Conservation (phyloP, 2,329 filamentous ascomycete species). For the Chaetomiaceae sp. region DNA sequence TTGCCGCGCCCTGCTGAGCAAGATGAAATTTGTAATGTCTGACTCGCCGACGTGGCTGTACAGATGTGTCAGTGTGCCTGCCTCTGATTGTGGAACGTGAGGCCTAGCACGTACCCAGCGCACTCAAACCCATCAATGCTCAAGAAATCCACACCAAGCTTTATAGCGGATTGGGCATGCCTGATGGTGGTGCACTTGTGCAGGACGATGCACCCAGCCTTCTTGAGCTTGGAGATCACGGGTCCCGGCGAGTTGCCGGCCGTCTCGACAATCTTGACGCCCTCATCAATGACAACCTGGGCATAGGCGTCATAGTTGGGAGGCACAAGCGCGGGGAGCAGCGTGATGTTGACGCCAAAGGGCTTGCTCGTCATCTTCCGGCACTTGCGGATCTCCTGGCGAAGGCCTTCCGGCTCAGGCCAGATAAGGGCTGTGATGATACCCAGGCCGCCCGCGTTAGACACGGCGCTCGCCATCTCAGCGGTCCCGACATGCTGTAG, state of each 20-base stretch:
- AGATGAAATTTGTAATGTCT: constrained; percentile 85
- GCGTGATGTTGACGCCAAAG: constrained; percentile 93
- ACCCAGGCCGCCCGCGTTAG: constrained; percentile 77
- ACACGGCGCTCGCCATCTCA: constrained; percentile 70
- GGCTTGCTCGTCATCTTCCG: constrained; percentile 71
- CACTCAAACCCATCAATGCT: constrained; percentile 98
- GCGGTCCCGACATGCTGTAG: constrained; percentile 74
- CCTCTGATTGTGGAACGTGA: not conserved
- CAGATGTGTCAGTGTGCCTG: not conserved
- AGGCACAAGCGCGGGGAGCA: constrained; percentile 82
- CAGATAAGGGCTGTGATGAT: constrained; percentile 88
- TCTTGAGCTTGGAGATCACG: constrained; percentile 84
- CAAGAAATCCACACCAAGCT: constrained; percentile 93
- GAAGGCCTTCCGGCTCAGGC: constrained; percentile 84
- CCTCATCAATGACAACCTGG: constrained; percentile 88
- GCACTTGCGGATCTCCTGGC: constrained; percentile 87
- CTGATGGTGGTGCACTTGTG: constrained; percentile 98
- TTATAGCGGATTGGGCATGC: constrained; percentile 85
- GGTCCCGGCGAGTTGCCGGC: constrained; percentile 66
- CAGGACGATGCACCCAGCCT: constrained; percentile 70
- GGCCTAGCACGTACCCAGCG: constrained; percentile 62
- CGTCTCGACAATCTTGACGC: constrained; percentile 77
- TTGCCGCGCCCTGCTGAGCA: constrained; percentile 81
- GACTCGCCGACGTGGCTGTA: constrained; percentile 71
- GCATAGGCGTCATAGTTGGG: constrained; percentile 92